Conservation (phyloP, 495 filamentous ascomycete species). For the Penicillium odoratum region DNA sequence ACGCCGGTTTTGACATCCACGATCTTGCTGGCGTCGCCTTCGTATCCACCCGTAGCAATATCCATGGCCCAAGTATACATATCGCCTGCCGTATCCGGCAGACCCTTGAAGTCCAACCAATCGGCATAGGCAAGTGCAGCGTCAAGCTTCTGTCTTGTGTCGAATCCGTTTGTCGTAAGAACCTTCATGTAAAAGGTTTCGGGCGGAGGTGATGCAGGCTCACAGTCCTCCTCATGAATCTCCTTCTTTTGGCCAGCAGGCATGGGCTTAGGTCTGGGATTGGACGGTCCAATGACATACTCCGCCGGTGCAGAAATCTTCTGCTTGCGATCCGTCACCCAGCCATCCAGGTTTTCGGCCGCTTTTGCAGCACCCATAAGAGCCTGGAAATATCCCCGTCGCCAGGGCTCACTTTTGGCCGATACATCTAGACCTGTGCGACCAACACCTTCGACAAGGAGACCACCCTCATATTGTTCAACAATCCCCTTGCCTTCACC, state of each 20-base stretch:
- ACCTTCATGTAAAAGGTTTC: constrained; percentile 76
- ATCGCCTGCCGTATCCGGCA: constrained; percentile 58
- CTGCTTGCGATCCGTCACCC: constrained; percentile 66
- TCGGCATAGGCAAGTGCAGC: constrained; percentile 79
- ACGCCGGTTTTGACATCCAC: constrained; percentile 62
- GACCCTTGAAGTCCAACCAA: constrained; percentile 76
- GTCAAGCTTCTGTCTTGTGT: constrained; percentile 68
- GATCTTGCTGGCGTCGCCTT: constrained; percentile 43
- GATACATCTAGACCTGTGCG: constrained; percentile 68
- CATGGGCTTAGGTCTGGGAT: constrained; percentile 74
- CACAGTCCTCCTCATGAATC: constrained; percentile 71
- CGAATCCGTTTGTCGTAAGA: constrained; percentile 74
- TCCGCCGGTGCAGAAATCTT: constrained; percentile 65
- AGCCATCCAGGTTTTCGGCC: constrained; percentile 78
- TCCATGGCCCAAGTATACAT: constrained; percentile 73
- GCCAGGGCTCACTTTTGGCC: constrained; percentile 75
- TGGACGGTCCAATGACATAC: constrained; percentile 75
- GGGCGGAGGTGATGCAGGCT: constrained; percentile 60
- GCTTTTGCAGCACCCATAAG: constrained; percentile 73
- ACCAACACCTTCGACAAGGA: constrained; percentile 54
- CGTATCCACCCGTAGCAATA: constrained; percentile 57
- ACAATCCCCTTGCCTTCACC: constrained; percentile 66
- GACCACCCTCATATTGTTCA: constrained; percentile 56
- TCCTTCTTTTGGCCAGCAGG: constrained; percentile 56
- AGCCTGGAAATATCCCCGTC: constrained; percentile 76